Base-by-base conservation (phyloP, 495 filamentous ascomycete genomes). In the Tirmania nivea region DNA sequence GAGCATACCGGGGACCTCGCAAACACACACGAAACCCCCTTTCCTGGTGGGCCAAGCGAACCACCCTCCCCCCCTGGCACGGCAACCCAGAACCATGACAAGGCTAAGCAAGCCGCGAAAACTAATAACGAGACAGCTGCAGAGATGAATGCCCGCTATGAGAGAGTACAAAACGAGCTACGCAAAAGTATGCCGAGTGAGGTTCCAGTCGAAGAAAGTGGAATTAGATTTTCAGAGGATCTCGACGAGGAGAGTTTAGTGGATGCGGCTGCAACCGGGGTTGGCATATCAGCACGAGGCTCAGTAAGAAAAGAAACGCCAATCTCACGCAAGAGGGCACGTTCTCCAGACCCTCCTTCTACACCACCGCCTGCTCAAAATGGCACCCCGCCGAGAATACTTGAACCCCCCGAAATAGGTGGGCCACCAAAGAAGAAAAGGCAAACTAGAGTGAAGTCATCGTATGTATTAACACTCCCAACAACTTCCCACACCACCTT, bases 291-390 rank as follows among this genome's bases (percentile, higher is more conserved):
- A 14, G 3, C 39, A 19, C 39, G 39, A 19, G 39, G 39, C 39
- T 19, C 56, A 56, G 16, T 31, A 37, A 52, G 51, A 52, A 64
- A 56, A 39, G 62, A 55, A 37, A 20, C 35, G 35, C 34, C 36
- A 11, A 61, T 61, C 48, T 51, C 59, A 37, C 56, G 61, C 48
- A 64, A 64, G 57, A 58, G 62, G 47, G 48, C 55, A 1, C 50
- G 62, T 21, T 64, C 61, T 19, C 56, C 59, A 52, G 60, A 58
- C 47, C 57, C 37, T 50, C 54, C 60, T 14, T 55, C 60, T 45
- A 52, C 59, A 17, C 59, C 59, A 12, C 59, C 54, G 21, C 59
- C 50, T 31, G 34, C 51, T 25, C 47, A 45, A n/a, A 25, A 45
- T 17, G 25, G 25, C 51, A 61, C 59, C 21, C 54, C 61, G 25